These are phyloP conservation scores for Sordaria brevicollis DNA, from an alignment of 495 filamentous ascomycete genomes.

Conservation along the genomic window DNA sequence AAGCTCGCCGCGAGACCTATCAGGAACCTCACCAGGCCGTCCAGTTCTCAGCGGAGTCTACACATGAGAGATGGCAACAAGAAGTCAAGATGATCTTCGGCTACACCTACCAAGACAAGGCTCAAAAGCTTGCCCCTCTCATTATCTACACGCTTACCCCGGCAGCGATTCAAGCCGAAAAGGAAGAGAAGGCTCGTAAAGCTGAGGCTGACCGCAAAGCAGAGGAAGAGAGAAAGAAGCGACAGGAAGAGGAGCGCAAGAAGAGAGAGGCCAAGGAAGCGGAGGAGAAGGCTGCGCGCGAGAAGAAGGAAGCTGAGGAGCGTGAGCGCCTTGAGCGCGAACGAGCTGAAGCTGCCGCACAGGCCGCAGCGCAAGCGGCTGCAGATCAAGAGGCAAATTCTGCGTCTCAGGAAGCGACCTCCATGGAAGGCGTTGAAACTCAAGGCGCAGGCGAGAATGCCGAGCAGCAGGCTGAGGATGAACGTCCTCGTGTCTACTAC, in stretches of 20 bases:
- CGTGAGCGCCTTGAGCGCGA: constrained; percentile 42
- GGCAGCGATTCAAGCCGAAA: constrained; percentile 71
- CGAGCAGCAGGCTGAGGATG: constrained; percentile 16
- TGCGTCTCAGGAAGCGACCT: constrained; percentile 35
- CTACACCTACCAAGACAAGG: constrained; percentile 54
- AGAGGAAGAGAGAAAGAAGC: constrained; percentile 54
- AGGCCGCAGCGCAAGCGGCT: constrained; percentile 17
- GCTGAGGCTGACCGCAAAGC: constrained; percentile 50
- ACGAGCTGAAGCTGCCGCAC: constrained; percentile 34
- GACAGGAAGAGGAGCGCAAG: constrained; percentile 43
- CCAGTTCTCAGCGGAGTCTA: constrained; percentile 58
- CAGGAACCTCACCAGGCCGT: constrained; percentile 48
- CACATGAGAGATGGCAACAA: constrained; percentile 73
- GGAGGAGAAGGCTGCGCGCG: constrained; percentile 45
- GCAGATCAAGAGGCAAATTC: constrained; percentile 1
- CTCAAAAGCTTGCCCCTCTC: constrained; percentile 53
- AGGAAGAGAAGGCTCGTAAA: constrained; percentile 49
- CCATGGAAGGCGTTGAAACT: constrained; percentile 82
- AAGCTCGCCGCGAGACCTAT: constrained; percentile 31
- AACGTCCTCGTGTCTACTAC: constrained; percentile 53
- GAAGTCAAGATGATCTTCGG: constrained; percentile 84
- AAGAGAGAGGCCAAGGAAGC: constrained; percentile 48
- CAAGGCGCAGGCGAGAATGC: constrained; percentile 28
- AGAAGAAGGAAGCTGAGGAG: constrained; percentile 49
- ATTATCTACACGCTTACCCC: constrained; percentile 69